Conservation (phyloP, 2,329 filamentous ascomycete species). For the Colletotrichum phormii region DNA sequence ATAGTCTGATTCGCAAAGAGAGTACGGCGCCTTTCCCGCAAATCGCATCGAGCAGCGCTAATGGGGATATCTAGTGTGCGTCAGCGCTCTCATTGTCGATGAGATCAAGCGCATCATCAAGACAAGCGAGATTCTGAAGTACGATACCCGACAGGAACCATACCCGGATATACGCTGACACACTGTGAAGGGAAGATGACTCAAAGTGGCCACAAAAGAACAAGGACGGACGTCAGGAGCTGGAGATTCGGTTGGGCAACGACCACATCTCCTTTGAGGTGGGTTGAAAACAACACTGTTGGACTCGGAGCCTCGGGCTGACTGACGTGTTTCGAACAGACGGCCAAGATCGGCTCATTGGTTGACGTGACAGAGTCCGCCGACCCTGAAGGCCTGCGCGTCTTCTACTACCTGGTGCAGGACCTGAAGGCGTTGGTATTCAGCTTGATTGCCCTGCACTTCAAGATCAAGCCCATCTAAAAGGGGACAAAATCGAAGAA, state of each 20-base stretch:
- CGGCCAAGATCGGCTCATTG: constrained; percentile 96
- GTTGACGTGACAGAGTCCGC: constrained; percentile 97
- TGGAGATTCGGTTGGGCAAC: constrained; percentile 92
- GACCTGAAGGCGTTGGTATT: constrained; percentile 97
- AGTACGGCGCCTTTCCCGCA: constrained; percentile 69
- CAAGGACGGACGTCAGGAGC: constrained; percentile 95
- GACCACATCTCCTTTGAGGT: constrained; percentile 99
- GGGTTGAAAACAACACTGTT: constrained; percentile 42
- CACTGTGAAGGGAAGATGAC: constrained; percentile 84
- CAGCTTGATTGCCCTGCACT: constrained; percentile 94
- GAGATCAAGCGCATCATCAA: constrained; percentile 99
- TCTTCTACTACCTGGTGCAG: constrained; percentile 99
- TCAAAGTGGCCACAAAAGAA: constrained; percentile 99
- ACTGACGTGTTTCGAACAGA: constrained; percentile 65
- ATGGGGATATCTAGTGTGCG: constrained; percentile 77
- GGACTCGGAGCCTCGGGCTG: constrained; percentile 19
- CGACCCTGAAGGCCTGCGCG: constrained; percentile 93
- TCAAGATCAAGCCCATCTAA: constrained; percentile 90
- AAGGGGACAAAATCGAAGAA: neutral
- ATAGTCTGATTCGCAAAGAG: constrained; percentile 98
- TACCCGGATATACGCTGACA: constrained; percentile 13
- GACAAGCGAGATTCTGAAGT: constrained; percentile 98
- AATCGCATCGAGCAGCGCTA: neutral
- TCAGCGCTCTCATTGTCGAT: constrained; percentile 88
- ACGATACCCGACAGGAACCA: constrained; percentile 49